These are phyloP conservation scores for Lotmaria passim DNA, from an alignment of 208 protist genomes.

Conservation along the genomic window DNA sequence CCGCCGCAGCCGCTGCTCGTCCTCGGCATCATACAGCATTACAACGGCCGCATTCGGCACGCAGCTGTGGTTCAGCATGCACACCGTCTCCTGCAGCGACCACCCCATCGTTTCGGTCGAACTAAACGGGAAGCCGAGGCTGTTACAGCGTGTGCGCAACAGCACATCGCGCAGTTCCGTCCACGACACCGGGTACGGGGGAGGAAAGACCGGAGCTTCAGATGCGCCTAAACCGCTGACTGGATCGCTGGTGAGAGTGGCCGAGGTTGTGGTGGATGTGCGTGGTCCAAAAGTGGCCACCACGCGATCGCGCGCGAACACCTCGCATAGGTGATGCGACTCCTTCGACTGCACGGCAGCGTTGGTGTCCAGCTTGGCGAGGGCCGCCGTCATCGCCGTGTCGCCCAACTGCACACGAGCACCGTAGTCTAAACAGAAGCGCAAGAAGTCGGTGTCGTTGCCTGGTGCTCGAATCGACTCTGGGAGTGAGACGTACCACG, in stretches of 20 bases:
- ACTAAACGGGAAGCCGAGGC: constrained; percentile 82
- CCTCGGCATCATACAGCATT: constrained; percentile 39
- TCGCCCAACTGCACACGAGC: constrained; percentile 58
- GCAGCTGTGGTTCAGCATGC: constrained; percentile 90
- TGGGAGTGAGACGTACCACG: constrained; percentile 76
- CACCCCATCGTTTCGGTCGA: constrained; percentile 68
- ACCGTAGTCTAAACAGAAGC: constrained; percentile 76
- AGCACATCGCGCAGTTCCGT: constrained; percentile 66
- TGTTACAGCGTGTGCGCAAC: constrained; percentile 72
- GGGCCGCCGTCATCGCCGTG: constrained; percentile 28
- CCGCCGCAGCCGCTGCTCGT: constrained; percentile 19
- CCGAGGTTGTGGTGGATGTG: background rate
- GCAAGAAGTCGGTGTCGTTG: constrained; percentile 84
- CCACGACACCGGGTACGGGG: constrained; percentile 49
- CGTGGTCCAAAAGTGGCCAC: constrained; percentile 44
- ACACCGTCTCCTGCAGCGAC: constrained; percentile 67
- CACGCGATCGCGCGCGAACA: constrained; percentile 60
- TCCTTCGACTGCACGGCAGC: constrained; percentile 40
- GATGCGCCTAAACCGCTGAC: too few relatives aligned
- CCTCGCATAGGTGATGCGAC: constrained; percentile 57
- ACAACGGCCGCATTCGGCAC: constrained; percentile 71
- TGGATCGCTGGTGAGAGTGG: too few relatives aligned
- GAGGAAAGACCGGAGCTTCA: constrained; percentile 11
- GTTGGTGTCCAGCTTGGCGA: constrained; percentile 51
- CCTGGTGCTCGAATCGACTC: constrained; percentile 49